Base-by-base conservation (phyloP, 1,139 yeast genomes). In the Yamadazyma mexicana region DNA sequence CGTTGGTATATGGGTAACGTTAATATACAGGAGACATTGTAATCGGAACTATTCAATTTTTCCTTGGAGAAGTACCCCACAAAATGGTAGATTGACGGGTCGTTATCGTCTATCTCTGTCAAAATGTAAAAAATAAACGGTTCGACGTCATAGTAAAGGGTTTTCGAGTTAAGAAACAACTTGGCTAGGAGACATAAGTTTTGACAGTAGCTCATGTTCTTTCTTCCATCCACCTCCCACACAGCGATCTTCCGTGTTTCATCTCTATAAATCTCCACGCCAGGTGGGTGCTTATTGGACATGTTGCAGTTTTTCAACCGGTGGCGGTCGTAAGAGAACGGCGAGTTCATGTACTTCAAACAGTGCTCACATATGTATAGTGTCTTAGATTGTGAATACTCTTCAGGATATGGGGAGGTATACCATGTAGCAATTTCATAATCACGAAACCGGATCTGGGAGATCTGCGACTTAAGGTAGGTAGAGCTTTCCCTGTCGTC, bases 11-110 rank as follows among this genome's bases (percentile, higher is more conserved):
- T 82, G 1, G 98, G 98, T 32, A 92, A 63, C 0, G 97, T 89
- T 46, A 92, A 68, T 34, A 92, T 92, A 63, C 98, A 92, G 39
- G 95, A 85, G 15, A 92, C 82, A 54, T 91, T 91, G 58, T 87
- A 87, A 47, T 78, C 83, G 1, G 89, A 79, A 31, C 81, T 75
- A 49, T 79, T 84, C 42, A 83, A 66, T 55, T 89, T 88, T 52
- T 89, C 97, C 52, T 91, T 92, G 20, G 96, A 87, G 55, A 92
- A 92, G 60, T 92, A 92, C 0, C 98, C 98, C 26, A 89, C 94
- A 61, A 91, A 83, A 57, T 85, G 89, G 56, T 85, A 85, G 20
- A 77, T 78, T 5, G 64, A 51, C 9, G 65, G 61, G 44, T 68
- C 67, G 2, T 52, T 46, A 8, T 66, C 69, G 51, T 83, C 91